Evolutionary conservation across 2,329 filamentous ascomycete genomes (phyloP).

Genomic region (Aschersonia sp.): DNA sequence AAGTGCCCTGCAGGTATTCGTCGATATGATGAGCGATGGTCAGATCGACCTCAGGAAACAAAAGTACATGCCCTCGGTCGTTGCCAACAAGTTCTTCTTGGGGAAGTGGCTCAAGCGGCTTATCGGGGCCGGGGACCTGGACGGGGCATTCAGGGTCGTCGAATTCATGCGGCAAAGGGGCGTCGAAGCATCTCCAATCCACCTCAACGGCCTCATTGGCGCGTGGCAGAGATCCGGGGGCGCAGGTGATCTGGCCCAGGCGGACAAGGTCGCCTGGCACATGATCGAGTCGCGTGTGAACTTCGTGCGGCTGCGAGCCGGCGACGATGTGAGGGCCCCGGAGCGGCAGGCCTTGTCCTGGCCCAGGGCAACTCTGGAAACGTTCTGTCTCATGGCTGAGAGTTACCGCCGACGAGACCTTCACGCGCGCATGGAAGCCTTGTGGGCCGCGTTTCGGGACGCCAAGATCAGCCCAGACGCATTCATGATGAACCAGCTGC

Average conservation of each 20-base stretch:
- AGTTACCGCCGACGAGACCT: slow-evolving; percentile 53
- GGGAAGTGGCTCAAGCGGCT: slow-evolving; percentile 81
- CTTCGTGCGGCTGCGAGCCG: slow-evolving; percentile 37
- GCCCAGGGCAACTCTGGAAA: slow-evolving; percentile 58
- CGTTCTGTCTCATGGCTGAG: slow-evolving; percentile 60
- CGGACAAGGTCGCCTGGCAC: slow-evolving; percentile 56
- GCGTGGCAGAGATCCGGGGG: slow-evolving; percentile 58
- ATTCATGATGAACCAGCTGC: slow-evolving; percentile 67
- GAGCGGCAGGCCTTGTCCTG: slow-evolving; percentile 9
- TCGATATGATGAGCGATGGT: slow-evolving; percentile 72
- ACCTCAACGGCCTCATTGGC: slow-evolving; percentile 71
- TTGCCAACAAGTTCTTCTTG: slow-evolving; percentile 67
- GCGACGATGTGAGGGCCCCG: neutral
- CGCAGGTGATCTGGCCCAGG: slow-evolving; percentile 38
- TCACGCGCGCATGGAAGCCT: slow-evolving; percentile 38
- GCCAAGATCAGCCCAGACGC: slow-evolving; percentile 54
- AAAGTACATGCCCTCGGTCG: slow-evolving; percentile 28
- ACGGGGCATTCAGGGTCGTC: slow-evolving; percentile 59
- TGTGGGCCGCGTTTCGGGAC: slow-evolving; percentile 48
- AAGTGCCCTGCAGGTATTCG: slow-evolving; percentile 62
- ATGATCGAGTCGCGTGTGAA: slow-evolving; percentile 60
- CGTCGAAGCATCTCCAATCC: slow-evolving; percentile 54
- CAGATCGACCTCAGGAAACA: slow-evolving; percentile 31
- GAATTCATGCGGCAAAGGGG: slow-evolving; percentile 60
- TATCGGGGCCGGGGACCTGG: slow-evolving; percentile 55